These are phyloP conservation scores for Irpex lacteus DNA, from an alignment of 1,284 basidiomycete species.

Conservation along the genomic window DNA sequence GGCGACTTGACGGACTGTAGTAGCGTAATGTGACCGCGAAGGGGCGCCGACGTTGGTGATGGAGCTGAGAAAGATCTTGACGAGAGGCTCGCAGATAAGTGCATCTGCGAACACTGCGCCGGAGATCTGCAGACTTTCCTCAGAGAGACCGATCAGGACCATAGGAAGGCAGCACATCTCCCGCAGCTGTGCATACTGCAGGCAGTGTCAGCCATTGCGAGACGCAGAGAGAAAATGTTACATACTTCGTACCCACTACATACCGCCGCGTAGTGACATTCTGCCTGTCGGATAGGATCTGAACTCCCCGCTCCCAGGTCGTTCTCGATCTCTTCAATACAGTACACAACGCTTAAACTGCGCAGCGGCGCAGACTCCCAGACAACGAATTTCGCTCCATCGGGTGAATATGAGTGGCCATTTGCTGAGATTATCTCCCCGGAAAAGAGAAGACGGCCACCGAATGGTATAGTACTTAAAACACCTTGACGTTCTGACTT, in stretches of 20 bases:
- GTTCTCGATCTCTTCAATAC: slow-evolving; percentile 12
- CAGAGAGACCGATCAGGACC: slow-evolving; percentile 8
- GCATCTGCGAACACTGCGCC: slow-evolving; percentile 16
- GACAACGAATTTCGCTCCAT: too few species aligned
- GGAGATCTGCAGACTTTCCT: slow-evolving; percentile 12
- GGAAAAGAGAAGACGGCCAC: too few species aligned
- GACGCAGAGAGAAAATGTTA: not conserved
- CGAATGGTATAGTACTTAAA: too few species aligned
- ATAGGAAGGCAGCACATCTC: not conserved
- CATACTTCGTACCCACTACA: not conserved
- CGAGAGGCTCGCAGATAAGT: slow-evolving; percentile 10
- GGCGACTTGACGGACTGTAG: not conserved
- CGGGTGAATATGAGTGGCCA: too few species aligned
- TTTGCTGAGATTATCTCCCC: too few species aligned
- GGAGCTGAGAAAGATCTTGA: not conserved
- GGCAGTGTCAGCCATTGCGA: not conserved
- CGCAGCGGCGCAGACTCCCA: too few species aligned
- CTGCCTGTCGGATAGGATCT: slow-evolving; percentile 15
- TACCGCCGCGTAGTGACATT: slow-evolving; percentile 10
- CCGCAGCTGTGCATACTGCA: not conserved
- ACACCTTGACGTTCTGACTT: too few species aligned
- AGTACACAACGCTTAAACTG: not conserved
- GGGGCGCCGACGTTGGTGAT: not conserved
- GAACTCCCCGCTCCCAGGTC: slow-evolving; percentile 14
- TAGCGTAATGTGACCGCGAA: not conserved